Percentiles rank a stretch among this genome's conserved stretches.
Conservation (phyloP, 176 grass and related monocot species). For the Oryza longistaminata region DNA sequence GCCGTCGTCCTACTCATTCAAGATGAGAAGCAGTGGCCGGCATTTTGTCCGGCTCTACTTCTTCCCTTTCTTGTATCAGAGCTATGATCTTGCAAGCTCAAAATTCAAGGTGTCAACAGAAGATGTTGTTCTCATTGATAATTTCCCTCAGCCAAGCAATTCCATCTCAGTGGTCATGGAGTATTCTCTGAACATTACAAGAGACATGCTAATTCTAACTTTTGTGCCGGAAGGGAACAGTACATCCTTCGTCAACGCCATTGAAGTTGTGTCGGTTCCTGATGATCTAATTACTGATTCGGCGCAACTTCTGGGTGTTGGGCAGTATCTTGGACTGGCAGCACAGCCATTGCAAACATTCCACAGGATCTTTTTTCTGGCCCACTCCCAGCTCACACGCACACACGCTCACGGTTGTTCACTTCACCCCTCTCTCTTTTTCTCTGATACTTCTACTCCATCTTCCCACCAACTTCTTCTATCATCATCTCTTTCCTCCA, state of each 20-base stretch:
- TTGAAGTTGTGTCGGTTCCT: slow-evolving; percentile 84
- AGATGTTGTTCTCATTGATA: slow-evolving; percentile 68
- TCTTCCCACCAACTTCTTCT: no score
- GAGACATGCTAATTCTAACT: slow-evolving; percentile 59
- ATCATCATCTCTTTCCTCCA: no score
- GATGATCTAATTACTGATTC: slow-evolving; percentile 68
- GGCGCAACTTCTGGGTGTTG: slow-evolving; percentile 36
- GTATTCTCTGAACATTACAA: slow-evolving; percentile 68
- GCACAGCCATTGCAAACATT: slow-evolving; percentile 56
- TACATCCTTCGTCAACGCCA: slow-evolving; percentile 65
- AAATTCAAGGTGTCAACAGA: slow-evolving; percentile 72
- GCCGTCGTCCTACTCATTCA: slow-evolving; percentile 61
- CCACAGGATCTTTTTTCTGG: slow-evolving; percentile 66
- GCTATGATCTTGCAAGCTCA: slow-evolving; percentile 55
- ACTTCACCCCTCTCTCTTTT: no score
- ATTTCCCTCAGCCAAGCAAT: slow-evolving; percentile 56
- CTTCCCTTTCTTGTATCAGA: slow-evolving; percentile 56
- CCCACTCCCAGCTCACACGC: no score
- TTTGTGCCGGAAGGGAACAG: slow-evolving; percentile 67
- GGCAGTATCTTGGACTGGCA: slow-evolving; percentile 63
- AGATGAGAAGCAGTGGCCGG: slow-evolving; percentile 57
- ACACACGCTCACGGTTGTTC: no score
- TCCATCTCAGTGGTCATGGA: slow-evolving; percentile 56
- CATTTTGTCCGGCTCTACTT: slow-evolving; percentile 88
- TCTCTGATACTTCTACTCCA: no score